phyloP scores from a whole-genome alignment of 805 yeast genomes.

The Saccharomycopsis oosterbeekiorum region DNA sequence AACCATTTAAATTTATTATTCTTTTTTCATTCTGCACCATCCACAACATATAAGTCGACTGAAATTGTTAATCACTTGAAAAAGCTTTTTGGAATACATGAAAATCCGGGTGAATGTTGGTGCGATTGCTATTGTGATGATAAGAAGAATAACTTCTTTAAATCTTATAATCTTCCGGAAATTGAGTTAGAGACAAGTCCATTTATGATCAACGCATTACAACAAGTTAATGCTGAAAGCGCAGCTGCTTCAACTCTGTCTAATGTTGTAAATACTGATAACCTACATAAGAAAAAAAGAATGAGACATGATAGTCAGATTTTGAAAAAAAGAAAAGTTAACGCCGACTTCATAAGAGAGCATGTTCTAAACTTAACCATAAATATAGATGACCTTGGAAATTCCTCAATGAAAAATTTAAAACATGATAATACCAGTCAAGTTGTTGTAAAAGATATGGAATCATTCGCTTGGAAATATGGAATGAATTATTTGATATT shows the following conservation, averaged over 20 bases:
- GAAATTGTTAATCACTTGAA: constrained; percentile 12
- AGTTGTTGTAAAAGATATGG: background rate
- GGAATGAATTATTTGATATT: background rate
- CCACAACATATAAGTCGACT: constrained; percentile 10
- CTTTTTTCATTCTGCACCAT: constrained; percentile 3
- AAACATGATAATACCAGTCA: background rate
- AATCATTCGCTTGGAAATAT: background rate
- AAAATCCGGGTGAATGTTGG: constrained; percentile 10
- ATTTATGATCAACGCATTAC: background rate
- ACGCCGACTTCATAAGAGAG: background rate
- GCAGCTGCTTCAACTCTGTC: background rate
- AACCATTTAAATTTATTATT: constrained; percentile 7
- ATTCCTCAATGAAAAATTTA: background rate
- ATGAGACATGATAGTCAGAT: background rate
- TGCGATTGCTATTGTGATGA: constrained; percentile 15
- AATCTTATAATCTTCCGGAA: constrained; percentile 1
- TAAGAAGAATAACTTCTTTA: constrained; percentile 1
- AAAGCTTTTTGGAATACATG: constrained; percentile 6
- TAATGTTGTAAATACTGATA: background rate
- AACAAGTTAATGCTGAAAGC: background rate
- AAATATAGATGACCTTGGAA: background rate
- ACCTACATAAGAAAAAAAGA: background rate
- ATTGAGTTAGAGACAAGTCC: constrained; percentile 1
- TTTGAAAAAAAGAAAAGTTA: background rate
- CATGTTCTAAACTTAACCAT: background rate